phyloP scores from a whole-genome alignment of 805 yeast genomes.

The Priceomyces medius region DNA sequence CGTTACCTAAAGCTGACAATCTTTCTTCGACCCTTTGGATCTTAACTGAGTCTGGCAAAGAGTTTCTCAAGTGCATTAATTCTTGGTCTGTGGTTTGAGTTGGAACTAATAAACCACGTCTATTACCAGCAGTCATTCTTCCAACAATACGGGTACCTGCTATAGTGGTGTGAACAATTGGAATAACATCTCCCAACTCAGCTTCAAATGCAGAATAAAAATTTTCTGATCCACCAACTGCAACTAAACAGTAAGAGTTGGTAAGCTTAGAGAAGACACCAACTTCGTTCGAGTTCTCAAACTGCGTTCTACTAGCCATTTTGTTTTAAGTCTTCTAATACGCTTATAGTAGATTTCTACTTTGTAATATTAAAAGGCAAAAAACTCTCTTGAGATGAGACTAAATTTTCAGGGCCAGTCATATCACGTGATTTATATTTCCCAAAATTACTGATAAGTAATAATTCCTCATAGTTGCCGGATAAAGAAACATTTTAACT shows the following conservation, averaged over 20 bases:
- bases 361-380: not conserved
- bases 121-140: constrained; percentile 97
- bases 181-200: constrained; percentile 93
- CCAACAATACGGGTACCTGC: constrained; percentile 98
- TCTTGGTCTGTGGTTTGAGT: constrained; percentile 98
- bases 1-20: constrained; percentile 94
- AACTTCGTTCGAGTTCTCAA: constrained; percentile 55
- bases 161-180: constrained; percentile 94
- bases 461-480: too few species aligned
- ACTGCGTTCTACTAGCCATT: constrained; percentile 50
- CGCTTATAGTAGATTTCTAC: not conserved
- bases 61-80: constrained; percentile 93
- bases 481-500: too few species aligned
- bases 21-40: constrained; percentile 98
- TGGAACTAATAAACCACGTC: constrained; percentile 96
- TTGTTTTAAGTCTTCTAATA: not conserved
- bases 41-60: constrained; percentile 91
- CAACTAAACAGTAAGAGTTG: constrained; percentile 92
- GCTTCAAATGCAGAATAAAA: constrained; percentile 94
- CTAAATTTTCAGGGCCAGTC: not conserved
- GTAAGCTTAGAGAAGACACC: constrained; percentile 95
- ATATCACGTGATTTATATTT: not conserved
- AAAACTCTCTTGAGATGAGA: not conserved
- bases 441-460: too few species aligned
- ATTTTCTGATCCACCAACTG: constrained; percentile 90